These are phyloP conservation scores for Ophiostoma angusticollis DNA, from an alignment of 2,329 filamentous ascomycete genomes.

Conservation along the genomic window DNA sequence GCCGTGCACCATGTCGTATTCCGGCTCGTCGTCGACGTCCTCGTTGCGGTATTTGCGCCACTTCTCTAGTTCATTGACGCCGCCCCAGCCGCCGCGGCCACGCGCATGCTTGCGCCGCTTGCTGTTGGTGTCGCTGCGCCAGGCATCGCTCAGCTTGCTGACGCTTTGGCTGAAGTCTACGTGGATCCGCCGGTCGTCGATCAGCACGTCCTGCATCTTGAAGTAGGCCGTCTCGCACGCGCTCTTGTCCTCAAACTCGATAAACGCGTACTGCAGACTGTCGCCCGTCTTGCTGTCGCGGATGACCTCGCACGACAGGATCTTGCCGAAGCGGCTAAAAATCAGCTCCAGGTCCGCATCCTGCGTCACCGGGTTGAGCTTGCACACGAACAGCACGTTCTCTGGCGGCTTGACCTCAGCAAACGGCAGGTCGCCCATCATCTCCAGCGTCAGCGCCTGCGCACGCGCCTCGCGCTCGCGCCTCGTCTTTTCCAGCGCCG, in stretches of 20 bases:
- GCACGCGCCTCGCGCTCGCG: constrained; percentile 84
- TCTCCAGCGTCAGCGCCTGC: constrained; percentile 87
- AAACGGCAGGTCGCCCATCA: constrained; percentile 95
- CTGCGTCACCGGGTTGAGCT: constrained; percentile 90
- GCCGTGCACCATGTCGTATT: constrained; percentile 72
- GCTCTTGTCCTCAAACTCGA: constrained; percentile 87
- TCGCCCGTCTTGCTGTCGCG: constrained; percentile 88
- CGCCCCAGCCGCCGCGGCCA: constrained; percentile 68
- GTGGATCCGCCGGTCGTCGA: constrained; percentile 94
- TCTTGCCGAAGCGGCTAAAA: constrained; percentile 91
- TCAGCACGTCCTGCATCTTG: constrained; percentile 96
- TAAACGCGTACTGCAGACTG: constrained; percentile 93
- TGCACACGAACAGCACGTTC: constrained; percentile 96
- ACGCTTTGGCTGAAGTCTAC: constrained; percentile 98
- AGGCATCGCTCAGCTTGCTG: constrained; percentile 73
- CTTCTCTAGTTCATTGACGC: constrained; percentile 77
- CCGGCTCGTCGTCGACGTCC: constrained; percentile 30
- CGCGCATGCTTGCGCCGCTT: constrained; percentile 49
- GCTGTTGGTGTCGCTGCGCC: constrained; percentile 73
- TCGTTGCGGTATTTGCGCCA: constrained; percentile 77
- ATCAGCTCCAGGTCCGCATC: constrained; percentile 92
- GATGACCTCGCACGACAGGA: constrained; percentile 91
- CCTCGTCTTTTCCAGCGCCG: constrained; percentile 60
- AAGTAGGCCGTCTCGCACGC: constrained; percentile 93
- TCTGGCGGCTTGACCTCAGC: constrained; percentile 95